phyloP scores from a whole-genome alignment of 208 protist genomes.

The Trypanosomatidae sp. region DNA sequence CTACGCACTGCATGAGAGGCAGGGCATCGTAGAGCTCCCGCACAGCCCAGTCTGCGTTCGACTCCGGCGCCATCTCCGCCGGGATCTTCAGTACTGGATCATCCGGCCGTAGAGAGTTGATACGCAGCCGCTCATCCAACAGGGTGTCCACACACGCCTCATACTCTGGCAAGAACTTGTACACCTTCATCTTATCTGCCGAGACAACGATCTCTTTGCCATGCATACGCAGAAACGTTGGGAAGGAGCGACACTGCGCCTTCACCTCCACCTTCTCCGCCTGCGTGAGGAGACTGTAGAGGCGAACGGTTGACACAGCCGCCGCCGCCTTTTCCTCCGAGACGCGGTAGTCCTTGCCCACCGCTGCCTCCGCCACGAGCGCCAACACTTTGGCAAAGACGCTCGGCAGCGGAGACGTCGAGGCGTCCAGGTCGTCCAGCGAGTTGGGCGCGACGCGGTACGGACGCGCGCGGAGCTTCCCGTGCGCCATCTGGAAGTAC shows the following conservation, averaged over 20 bases:
- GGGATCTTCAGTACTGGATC: constrained; percentile 72
- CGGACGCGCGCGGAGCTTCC: constrained; percentile 72
- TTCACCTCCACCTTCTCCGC: constrained; percentile 65
- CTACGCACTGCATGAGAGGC: constrained; percentile 78
- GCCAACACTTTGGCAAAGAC: constrained; percentile 57
- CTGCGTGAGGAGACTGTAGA: constrained; percentile 64
- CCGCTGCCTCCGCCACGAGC: constrained; percentile 47
- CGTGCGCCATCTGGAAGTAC: constrained; percentile 83
- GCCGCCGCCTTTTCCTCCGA: constrained; percentile 42
- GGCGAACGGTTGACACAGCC: constrained; percentile 52
- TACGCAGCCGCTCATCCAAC: constrained; percentile 57
- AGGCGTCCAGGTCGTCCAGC: constrained; percentile 46
- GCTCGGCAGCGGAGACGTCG: constrained; percentile 56
- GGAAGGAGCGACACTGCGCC: constrained; percentile 63
- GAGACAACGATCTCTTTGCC: constrained; percentile 74
- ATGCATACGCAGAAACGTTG: constrained; percentile 81
- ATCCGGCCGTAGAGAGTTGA: constrained; percentile 53
- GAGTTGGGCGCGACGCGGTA: constrained; percentile 74
- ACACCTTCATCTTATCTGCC: constrained; percentile 70
- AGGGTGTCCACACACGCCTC: constrained; percentile 82
- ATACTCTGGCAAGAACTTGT: constrained; percentile 67
- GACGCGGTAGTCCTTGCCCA: constrained; percentile 61
- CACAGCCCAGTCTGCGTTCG: constrained; percentile 69
- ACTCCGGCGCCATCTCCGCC: constrained; percentile 50
- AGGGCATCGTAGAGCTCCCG: constrained; percentile 87